These are phyloP conservation scores for Sporisorium iseilematis-ciliati DNA, from an alignment of 1,284 basidiomycete species.

Conservation along the genomic window DNA sequence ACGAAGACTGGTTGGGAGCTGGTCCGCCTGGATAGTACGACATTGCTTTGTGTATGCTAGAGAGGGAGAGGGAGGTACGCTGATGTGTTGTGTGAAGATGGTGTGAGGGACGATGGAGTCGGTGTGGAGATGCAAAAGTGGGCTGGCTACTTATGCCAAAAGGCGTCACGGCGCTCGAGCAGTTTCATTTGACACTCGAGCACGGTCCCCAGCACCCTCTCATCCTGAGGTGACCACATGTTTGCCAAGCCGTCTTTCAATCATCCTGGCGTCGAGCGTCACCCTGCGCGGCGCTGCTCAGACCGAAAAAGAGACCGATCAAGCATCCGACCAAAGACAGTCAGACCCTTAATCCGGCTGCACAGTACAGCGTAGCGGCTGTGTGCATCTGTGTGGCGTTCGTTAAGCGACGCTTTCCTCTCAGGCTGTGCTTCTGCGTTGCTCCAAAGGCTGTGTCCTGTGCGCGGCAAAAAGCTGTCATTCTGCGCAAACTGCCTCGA, in stretches of 20 bases:
- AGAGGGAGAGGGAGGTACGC: not conserved
- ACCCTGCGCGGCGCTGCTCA: not conserved
- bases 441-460: too few relatives aligned
- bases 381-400: too few relatives aligned
- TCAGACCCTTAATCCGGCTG: not conserved
- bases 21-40: slow-evolving; percentile 31
- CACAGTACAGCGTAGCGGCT: too few relatives aligned
- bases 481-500: too few relatives aligned
- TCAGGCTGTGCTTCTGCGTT: too few relatives aligned
- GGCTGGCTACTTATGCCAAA: slow-evolving; percentile 7
- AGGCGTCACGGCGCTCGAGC: too few relatives aligned
- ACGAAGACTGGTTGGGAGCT: slow-evolving; percentile 21
- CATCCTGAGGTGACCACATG: not conserved
- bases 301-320: slow-evolving; percentile 2
- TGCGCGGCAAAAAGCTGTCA: too few relatives aligned
- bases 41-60: slow-evolving; percentile 10
- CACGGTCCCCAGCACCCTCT: not conserved
- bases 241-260: not conserved
- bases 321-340: not conserved
- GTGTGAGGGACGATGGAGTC: not conserved
- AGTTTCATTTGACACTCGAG: not conserved
- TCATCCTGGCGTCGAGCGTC: too few relatives aligned
- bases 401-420: too few relatives aligned
- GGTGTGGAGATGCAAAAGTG: not conserved
- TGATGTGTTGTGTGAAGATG: not conserved